Conservation (phyloP, 139 green algal genomes). For the Dunaliella primolecta region DNA sequence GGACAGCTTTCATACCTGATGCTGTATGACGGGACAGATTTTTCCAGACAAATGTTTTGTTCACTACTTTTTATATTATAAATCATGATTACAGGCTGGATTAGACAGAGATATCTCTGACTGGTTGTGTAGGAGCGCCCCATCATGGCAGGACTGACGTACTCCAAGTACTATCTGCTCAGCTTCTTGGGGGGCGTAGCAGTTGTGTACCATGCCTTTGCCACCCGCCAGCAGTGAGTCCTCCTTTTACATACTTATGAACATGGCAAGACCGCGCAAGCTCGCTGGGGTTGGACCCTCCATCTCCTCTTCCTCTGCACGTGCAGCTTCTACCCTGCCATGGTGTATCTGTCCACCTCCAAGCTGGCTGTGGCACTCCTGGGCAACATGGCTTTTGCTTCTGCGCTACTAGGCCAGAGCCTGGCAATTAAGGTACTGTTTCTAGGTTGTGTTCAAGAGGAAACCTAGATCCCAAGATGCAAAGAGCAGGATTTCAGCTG, state of each 20-base stretch:
- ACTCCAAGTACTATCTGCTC: conserved; percentile 8
- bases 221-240: conserved; percentile 85
- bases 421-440: conserved; percentile 75
- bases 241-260: not conserved
- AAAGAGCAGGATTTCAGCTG: not conserved
- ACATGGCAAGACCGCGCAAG: not conserved
- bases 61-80: too few species aligned
- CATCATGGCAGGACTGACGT: not conserved
- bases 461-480: too few species aligned
- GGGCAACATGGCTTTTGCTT: conserved; percentile 88
- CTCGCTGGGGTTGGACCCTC: too few species aligned
- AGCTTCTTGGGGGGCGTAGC: conserved; percentile 43
- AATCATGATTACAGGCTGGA: too few species aligned
- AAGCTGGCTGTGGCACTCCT: conserved; percentile 89
- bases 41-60: too few species aligned
- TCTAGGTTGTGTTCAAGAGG: too few species aligned
- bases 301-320: not conserved
- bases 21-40: too few species aligned
- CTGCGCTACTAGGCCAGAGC: conserved; percentile 70
- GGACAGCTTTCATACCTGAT: too few species aligned
- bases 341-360: conserved; percentile 87
- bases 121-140: too few species aligned
- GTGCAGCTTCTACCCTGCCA: conserved; percentile 88
- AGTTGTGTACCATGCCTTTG: conserved; percentile 89
- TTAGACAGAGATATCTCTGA: too few species aligned